Conservation (phyloP, 164 flowering plant species). For the Houttuynia cordata region DNA sequence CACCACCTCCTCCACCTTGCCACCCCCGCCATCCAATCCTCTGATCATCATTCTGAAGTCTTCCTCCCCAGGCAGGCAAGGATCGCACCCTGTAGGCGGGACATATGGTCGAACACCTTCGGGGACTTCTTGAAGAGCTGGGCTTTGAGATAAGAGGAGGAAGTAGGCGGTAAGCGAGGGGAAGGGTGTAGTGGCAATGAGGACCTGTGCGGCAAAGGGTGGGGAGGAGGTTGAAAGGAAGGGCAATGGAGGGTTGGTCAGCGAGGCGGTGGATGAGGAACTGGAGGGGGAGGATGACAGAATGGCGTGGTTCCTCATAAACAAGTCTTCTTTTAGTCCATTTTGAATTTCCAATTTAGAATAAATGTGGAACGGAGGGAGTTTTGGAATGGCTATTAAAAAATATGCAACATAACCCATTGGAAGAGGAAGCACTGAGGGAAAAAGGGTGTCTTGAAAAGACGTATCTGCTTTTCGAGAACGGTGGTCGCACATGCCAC, state of each 20-base stretch:
- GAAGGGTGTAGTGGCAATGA: not conserved
- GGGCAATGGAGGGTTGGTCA: too few species aligned
- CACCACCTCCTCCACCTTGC: constrained; percentile 7
- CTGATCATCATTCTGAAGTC: not conserved
- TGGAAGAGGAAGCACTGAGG: too few species aligned
- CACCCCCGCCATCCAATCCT: constrained; percentile 2
- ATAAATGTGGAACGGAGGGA: too few species aligned
- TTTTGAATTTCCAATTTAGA: too few species aligned
- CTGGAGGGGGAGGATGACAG: not conserved
- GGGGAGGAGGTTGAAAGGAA: constrained; percentile 7
- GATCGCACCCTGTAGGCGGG: not conserved
- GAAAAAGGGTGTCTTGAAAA: too few species aligned
- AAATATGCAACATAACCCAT: too few species aligned
- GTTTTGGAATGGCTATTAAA: too few species aligned
- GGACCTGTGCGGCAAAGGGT: constrained; percentile 4
- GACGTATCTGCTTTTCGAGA: too few species aligned
- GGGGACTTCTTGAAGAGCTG: constrained; percentile 1
- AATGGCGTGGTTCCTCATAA: too few species aligned
- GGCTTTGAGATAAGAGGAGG: not conserved
- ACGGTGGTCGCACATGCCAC: too few species aligned
- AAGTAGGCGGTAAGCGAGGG: not conserved
- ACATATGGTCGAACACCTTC: constrained; percentile 5
- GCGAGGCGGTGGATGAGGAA: too few species aligned
- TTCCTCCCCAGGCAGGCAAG: not conserved
- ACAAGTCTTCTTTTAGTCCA: too few species aligned